These are phyloP conservation scores for Solanum chiquidenum DNA, from an alignment of 257 asterid genomes.

Conservation along the genomic window DNA sequence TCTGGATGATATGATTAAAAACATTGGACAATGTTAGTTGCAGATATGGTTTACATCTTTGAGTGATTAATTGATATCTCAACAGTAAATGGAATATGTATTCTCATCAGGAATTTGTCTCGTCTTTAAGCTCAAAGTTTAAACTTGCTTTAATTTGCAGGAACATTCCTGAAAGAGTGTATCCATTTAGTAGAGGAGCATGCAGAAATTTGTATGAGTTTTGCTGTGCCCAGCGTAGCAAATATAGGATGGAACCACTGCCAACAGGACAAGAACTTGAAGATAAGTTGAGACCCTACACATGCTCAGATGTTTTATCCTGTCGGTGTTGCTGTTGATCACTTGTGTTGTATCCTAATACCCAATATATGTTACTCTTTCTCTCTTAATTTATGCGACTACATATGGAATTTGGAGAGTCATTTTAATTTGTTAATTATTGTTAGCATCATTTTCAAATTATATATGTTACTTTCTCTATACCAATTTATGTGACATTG, in stretches of 20 bases:
- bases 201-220: slow-evolving; percentile 70
- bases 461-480: not conserved
- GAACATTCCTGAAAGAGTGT: slow-evolving; percentile 80
- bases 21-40: not conserved
- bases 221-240: slow-evolving; percentile 48
- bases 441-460: not conserved
- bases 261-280: slow-evolving; percentile 64
- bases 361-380: not conserved
- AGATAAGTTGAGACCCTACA: slow-evolving; percentile 65
- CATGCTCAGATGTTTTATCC: slow-evolving; percentile 51
- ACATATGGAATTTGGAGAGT: not conserved
- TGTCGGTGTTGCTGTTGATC: slow-evolving; percentile 74
- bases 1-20: not conserved
- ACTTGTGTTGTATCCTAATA: not conserved
- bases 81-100: not conserved
- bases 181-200: slow-evolving; percentile 78
- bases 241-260: slow-evolving; percentile 51
- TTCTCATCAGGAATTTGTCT: not conserved
- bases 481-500: not conserved
- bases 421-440: not conserved
- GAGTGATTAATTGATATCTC: not conserved
- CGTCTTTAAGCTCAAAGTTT: not conserved
- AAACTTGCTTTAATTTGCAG: slow-evolving; percentile 27
- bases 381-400: too few relatives aligned
- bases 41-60: not conserved